Evolutionary conservation across 2,329 filamentous ascomycete genomes (phyloP).

Genomic region (Neopestalotiopsis rosae): DNA sequence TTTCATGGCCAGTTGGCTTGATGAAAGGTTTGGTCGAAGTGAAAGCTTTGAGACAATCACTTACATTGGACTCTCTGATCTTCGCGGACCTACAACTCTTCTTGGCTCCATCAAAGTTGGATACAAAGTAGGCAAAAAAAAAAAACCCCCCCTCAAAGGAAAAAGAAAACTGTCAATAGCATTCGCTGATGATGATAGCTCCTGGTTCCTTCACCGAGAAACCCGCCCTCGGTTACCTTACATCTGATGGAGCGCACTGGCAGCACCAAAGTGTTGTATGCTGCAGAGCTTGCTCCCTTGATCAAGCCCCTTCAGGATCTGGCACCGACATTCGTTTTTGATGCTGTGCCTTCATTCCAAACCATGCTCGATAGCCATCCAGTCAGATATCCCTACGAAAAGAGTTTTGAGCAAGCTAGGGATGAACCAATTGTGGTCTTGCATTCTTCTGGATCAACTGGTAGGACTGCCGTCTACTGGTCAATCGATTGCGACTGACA

Average conservation of each 20-base stretch:
- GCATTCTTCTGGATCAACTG: conserved; percentile 25
- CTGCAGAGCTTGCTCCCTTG: conserved; percentile 17
- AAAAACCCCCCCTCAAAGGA: too few species aligned
- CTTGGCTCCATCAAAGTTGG: conserved; percentile 41
- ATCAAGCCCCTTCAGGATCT: not conserved
- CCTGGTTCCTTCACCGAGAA: conserved; percentile 25
- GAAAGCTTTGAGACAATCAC: conserved; percentile 29
- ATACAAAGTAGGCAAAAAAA: too few species aligned
- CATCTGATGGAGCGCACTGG: conserved; percentile 24
- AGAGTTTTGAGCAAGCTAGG: conserved; percentile 21
- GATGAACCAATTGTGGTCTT: conserved; percentile 21
- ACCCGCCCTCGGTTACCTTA: conserved; percentile 20
- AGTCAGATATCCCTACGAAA: conserved; percentile 7
- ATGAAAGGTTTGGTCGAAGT: conserved; percentile 27
- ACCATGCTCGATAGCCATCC: conserved; percentile 11
- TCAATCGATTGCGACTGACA: not conserved
- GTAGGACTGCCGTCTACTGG: conserved; percentile 11
- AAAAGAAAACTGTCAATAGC: too few species aligned
- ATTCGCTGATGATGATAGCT: conserved; percentile 18
- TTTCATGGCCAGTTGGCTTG: conserved; percentile 32
- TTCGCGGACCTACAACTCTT: conserved; percentile 35
- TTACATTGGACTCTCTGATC: conserved; percentile 32
- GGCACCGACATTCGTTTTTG: conserved; percentile 6
- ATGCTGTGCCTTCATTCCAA: conserved; percentile 10
- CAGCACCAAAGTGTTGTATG: conserved; percentile 21